These are phyloP conservation scores for Solanum infundibuliforme DNA, from an alignment of 257 asterid species.

Conservation along the genomic window DNA sequence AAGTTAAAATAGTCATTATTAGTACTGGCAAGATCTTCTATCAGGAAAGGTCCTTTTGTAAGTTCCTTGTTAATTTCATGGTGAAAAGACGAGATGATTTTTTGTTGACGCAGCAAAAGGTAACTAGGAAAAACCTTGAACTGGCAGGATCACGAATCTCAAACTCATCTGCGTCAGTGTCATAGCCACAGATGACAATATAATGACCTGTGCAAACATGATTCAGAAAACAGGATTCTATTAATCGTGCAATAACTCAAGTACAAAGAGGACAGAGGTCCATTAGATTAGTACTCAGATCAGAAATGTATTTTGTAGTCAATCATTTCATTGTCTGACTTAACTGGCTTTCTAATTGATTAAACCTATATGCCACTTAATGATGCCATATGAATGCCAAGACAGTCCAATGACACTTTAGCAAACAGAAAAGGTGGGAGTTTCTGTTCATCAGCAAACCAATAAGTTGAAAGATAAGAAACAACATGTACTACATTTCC, in stretches of 20 bases:
- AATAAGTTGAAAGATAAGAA: background rate
- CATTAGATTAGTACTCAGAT: background rate
- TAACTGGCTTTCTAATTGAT: background rate
- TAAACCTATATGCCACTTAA: background rate
- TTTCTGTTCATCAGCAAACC: background rate
- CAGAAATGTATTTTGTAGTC: background rate
- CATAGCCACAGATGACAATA: slow-evolving; percentile 82
- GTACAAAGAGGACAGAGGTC: background rate
- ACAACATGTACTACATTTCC: background rate
- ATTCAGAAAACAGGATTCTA: background rate
- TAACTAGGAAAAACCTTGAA: slow-evolving; percentile 42
- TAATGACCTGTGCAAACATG: slow-evolving; percentile 57
- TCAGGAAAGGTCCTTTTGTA: background rate
- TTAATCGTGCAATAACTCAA: background rate
- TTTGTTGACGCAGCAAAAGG: background rate
- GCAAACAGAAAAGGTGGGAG: background rate
- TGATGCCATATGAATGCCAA: background rate
- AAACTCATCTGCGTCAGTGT: slow-evolving; percentile 61
- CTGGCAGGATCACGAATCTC: slow-evolving; percentile 99
- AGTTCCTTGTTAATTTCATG: background rate
- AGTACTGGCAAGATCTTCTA: background rate
- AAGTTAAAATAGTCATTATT: background rate
- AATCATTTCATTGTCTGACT: background rate
- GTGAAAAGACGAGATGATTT: background rate
- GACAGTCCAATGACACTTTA: background rate